These are phyloP conservation scores for Quercus cerris DNA, from an alignment of 306 rosid species.

Conservation along the genomic window DNA sequence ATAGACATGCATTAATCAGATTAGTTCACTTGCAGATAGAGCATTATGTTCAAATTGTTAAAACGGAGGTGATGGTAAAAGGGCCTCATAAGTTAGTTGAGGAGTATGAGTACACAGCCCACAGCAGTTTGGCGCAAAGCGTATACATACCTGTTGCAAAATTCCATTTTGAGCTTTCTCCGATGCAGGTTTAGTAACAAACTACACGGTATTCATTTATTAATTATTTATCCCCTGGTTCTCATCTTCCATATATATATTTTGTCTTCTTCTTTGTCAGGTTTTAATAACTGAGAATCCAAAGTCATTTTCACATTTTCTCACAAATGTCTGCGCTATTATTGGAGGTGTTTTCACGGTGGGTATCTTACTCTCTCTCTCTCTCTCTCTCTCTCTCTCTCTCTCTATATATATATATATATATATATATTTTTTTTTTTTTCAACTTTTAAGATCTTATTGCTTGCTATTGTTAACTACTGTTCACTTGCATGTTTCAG, in stretches of 20 bases:
- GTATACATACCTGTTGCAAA: slow-evolving; percentile 68
- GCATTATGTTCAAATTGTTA: slow-evolving; percentile 94
- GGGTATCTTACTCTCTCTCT: slow-evolving; percentile 28
- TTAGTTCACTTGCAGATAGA: slow-evolving; percentile 63
- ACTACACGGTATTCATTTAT: slow-evolving; percentile 7
- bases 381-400: no score
- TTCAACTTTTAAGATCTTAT: not conserved
- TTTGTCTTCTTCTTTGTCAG: slow-evolving; percentile 37
- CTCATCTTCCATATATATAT: not conserved
- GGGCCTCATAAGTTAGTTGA: slow-evolving; percentile 56
- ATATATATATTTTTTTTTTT: not conserved
- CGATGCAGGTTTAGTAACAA: slow-evolving; percentile 77
- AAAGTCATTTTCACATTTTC: slow-evolving; percentile 87
- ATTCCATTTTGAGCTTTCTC: slow-evolving; percentile 94
- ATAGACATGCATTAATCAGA: not conserved
- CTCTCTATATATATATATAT: no score
- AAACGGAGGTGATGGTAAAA: slow-evolving; percentile 69
- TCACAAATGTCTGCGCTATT: slow-evolving; percentile 90
- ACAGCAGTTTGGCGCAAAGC: slow-evolving; percentile 79
- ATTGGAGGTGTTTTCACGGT: slow-evolving; percentile 99
- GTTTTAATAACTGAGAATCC: slow-evolving; percentile 73
- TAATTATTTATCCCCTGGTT: not conserved
- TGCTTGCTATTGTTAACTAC: slow-evolving; percentile 14
- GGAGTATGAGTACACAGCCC: slow-evolving; percentile 97
- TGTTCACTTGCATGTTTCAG: slow-evolving; percentile 50